phyloP scores from a whole-genome alignment of 2,329 filamentous ascomycete species.

The Ceratocystis papillata region DNA sequence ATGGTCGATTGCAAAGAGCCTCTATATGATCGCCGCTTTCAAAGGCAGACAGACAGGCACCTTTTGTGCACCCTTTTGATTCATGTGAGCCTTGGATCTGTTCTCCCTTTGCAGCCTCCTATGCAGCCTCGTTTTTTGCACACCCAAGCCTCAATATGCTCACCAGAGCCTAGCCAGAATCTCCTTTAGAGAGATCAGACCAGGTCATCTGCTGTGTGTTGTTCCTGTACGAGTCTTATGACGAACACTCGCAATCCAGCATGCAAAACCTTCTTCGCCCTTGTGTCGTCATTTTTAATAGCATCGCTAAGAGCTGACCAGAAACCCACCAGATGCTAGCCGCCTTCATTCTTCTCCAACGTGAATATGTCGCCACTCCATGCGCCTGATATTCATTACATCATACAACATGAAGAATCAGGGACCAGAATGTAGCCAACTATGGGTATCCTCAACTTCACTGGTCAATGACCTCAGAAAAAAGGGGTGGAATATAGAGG shows the following conservation, averaged over 20 bases:
- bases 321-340: too few species aligned
- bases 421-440: conserved; percentile 27
- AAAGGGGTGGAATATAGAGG: conserved; percentile 83
- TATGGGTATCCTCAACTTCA: conserved; percentile 93
- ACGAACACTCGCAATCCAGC: too few species aligned
- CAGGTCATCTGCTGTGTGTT: neutral
- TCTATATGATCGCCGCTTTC: conserved; percentile 1
- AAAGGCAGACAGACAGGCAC: neutral
- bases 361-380: too few species aligned
- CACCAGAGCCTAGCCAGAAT: too few species aligned
- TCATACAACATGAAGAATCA: neutral
- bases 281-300: too few species aligned
- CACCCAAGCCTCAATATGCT: too few species aligned
- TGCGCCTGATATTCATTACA: too few species aligned
- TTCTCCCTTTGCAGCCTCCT: neutral
- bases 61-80: neutral
- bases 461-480: conserved; percentile 78
- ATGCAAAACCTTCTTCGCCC: too few species aligned
- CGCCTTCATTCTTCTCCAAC: too few species aligned
- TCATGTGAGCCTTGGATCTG: neutral
- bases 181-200: too few species aligned
- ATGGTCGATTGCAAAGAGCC: neutral
- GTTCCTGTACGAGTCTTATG: neutral
- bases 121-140: neutral
- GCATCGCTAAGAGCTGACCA: too few species aligned